Base-by-base conservation (phyloP, 129 eudicot species). In the Rutidosis leptorrhynchoides region DNA sequence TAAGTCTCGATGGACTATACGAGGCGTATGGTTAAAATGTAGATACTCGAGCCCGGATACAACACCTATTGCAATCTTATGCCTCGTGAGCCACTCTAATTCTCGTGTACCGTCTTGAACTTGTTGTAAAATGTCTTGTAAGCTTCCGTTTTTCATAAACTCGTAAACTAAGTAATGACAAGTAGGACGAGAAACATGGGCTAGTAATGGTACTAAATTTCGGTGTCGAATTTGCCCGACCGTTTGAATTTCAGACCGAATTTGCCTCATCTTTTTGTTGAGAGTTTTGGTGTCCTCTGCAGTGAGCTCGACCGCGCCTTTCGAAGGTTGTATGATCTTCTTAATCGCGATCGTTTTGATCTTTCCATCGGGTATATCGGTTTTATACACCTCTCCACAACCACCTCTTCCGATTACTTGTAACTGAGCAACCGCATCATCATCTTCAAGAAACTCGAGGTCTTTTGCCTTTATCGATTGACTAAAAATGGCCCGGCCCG, bases 41-140 rank as follows among this genome's bases (percentile, higher is more conserved):
- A 93, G 93, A 74, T 93, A 93, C 75, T 89, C 95, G 16, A 89
- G 88, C 51, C 99, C 96, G 2, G 95, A 37, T 22, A 92, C 96
- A 2, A 93, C 60, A 26, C 99, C 99, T 0, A 84, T 35, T 0
- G 91, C 89, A 19, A 85, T 84, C 55, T 74, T 79, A 28, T 81
- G 78, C 17, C 98, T 46, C 3, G 85, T 23, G 5, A 65, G 53
- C 98, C 98, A 88, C 5, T 89, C 90, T 19, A 89, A n/a, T 3
- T 82, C 80, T 43, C 78, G 58, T 2, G 42, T 66, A 24, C 96
- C 96, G 1, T 67, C 51, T 19, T 82, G 42, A 0, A 82, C 90
- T 27, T 75, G 58, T 11, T 58, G 75, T 30, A 93, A 67, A 22
- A 79, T 60, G 57, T 89, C 99, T 51, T 93, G 91, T 65, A 93